These are phyloP conservation scores for Penicillium sp. DNA, from an alignment of 2,329 filamentous ascomycete genomes.

Conservation along the genomic window DNA sequence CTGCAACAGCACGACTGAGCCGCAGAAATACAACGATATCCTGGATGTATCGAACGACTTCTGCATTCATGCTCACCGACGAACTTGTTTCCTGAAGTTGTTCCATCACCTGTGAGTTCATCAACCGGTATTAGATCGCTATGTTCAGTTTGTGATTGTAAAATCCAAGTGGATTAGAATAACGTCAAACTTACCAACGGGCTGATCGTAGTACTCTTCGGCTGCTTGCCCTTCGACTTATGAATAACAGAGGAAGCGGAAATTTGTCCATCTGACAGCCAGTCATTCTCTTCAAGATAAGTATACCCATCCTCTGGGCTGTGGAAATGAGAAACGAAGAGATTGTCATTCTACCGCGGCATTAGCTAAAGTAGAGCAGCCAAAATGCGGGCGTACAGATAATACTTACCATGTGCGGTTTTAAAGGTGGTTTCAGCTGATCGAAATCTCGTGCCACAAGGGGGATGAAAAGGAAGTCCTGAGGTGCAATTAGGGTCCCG, in stretches of 20 bases:
- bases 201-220: conserved; percentile 24
- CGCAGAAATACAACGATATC: conserved; percentile 86
- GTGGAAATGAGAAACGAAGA: conserved; percentile 88
- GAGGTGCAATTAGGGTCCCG: conserved; percentile 70
- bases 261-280: conserved; percentile 35
- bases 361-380: neutral
- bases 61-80: conserved; percentile 66
- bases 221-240: conserved; percentile 23
- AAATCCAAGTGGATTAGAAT: neutral
- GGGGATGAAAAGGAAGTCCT: conserved; percentile 76
- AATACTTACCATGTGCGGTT: conserved; percentile 43
- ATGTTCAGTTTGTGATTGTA: neutral
- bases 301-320: conserved; percentile 68
- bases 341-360: conserved; percentile 65
- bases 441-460: conserved; percentile 53
- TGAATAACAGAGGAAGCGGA: conserved; percentile 42
- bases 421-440: conserved; percentile 35
- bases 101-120: conserved; percentile 49
- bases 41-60: conserved; percentile 80
- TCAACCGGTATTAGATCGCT: conserved; percentile 1
- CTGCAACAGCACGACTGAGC: conserved; percentile 78
- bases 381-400: neutral
- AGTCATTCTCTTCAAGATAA: conserved; percentile 65
- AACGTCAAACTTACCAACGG: conserved; percentile 20
- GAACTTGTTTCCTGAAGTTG: conserved; percentile 60